Evolutionary conservation across 805 yeast genomes (phyloP).

Genomic region (Starmerella tilneyi): DNA sequence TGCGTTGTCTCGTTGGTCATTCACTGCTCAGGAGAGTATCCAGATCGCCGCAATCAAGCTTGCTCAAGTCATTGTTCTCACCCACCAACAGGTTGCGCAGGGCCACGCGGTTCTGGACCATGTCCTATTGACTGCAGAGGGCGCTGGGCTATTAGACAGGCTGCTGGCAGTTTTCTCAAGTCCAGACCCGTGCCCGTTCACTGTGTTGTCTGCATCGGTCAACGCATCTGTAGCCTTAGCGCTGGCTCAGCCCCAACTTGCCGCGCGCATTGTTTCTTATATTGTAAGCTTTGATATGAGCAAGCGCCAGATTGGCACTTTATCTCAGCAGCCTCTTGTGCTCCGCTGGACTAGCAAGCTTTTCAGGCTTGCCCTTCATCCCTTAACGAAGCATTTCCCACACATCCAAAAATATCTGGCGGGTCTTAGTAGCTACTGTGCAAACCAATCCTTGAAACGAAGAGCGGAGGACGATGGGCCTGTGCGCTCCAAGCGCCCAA

Average conservation of each 20-base stretch:
- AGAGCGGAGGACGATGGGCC: constrained; percentile 30
- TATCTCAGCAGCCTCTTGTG: constrained; percentile 30
- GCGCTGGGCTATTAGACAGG: constrained; percentile 56
- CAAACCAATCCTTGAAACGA: constrained; percentile 27
- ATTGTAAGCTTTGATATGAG: constrained; percentile 47
- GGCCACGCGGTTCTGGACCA: constrained; percentile 50
- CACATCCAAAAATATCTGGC: constrained; percentile 28
- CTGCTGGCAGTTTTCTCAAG: constrained; percentile 42
- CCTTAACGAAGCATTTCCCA: constrained; percentile 18
- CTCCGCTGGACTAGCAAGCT: constrained; percentile 22
- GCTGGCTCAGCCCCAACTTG: constrained; percentile 52
- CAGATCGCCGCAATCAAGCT: constrained; percentile 66
- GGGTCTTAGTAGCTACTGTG: constrained; percentile 27
- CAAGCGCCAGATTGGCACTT: constrained; percentile 15
- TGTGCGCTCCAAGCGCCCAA: constrained; percentile 25
- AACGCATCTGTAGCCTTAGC: constrained; percentile 54
- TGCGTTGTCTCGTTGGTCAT: constrained; percentile 52
- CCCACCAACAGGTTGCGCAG: constrained; percentile 27
- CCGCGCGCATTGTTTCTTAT: constrained; percentile 45
- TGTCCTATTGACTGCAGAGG: constrained; percentile 54
- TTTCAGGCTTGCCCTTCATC: constrained; percentile 24
- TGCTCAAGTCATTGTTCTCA: constrained; percentile 50
- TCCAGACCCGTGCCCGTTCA: constrained; percentile 40
- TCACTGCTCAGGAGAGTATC: constrained; percentile 34
- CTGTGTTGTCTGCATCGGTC: constrained; percentile 55